A percentile compares a stretch with the other conserved stretches of the same genome.
Evolutionary conservation across 148 eudicot species (phyloP).

Genomic region (Nepenthes gracilis): DNA sequence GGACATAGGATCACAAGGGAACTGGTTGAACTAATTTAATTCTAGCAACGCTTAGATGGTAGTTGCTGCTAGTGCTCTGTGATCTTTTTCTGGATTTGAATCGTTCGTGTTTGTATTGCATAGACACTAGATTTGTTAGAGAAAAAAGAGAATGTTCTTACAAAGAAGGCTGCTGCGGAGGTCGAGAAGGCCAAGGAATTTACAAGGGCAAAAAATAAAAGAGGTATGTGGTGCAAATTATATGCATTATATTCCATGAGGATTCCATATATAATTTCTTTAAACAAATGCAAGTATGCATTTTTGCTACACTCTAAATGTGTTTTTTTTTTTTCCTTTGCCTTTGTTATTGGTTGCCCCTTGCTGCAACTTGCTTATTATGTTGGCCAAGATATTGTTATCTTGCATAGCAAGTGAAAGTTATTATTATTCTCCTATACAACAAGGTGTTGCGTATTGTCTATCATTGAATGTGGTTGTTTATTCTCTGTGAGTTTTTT

Average conservation of each 20-base stretch:
- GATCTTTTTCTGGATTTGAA: neutral
- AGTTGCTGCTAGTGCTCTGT: neutral
- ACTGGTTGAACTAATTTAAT: too few relatives aligned
- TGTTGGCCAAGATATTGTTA: too few relatives aligned
- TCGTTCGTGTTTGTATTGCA: neutral
- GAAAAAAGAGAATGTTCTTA: conserved; percentile 30
- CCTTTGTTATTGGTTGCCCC: neutral
- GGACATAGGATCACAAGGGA: too few relatives aligned
- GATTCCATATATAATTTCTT: neutral
- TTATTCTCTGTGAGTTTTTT: too few relatives aligned
- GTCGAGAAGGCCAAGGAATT: conserved; percentile 35
- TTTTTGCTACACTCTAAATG: too few relatives aligned
- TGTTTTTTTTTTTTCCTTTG: neutral
- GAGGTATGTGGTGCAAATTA: conserved; percentile 13
- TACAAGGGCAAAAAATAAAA: conserved; percentile 30
- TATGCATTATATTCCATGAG: neutral
- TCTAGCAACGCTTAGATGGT: neutral
- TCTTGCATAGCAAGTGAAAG: too few relatives aligned
- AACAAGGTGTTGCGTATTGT: too few relatives aligned
- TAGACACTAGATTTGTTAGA: conserved; percentile 38
- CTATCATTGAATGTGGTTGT: too few relatives aligned
- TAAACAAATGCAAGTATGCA: neutral
- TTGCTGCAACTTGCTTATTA: too few relatives aligned
- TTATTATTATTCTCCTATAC: too few relatives aligned
- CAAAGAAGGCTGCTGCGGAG: conserved; percentile 31